Percentiles rank a stretch among this genome's conserved stretches.
Conservation (phyloP, 768 basidiomycete genomes). For the Suillus sp. region DNA sequence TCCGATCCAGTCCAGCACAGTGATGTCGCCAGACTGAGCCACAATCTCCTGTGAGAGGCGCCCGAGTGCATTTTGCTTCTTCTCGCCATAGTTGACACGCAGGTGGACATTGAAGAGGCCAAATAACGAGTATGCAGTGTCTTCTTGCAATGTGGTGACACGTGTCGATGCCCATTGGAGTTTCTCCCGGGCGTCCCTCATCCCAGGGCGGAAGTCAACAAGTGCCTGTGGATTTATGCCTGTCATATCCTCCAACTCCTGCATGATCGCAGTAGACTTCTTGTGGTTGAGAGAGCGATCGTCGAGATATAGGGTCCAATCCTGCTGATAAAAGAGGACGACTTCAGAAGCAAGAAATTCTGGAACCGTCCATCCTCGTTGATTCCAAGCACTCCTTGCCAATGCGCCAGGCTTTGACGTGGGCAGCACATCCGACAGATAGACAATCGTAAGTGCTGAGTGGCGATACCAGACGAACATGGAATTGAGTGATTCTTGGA, state of each 20-base stretch:
- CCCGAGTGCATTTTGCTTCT: constrained; percentile 8
- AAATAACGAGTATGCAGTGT: background rate
- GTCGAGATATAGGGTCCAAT: background rate
- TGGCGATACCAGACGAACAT: too few species aligned
- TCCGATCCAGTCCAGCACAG: constrained; percentile 10
- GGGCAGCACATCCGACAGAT: background rate
- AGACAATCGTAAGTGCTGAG: too few species aligned
- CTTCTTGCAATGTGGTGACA: too few species aligned
- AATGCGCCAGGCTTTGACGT: background rate
- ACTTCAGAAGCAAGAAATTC: background rate
- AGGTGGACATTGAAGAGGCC: constrained; percentile 10
- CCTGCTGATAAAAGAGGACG: background rate
- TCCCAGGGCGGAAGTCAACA: too few species aligned
- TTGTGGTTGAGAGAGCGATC: background rate
- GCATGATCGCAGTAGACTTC: background rate
- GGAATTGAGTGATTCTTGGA: too few species aligned
- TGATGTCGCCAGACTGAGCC: constrained; percentile 5
- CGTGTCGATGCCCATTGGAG: too few species aligned
- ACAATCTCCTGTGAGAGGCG: constrained; percentile 8
- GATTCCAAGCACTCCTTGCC: background rate
- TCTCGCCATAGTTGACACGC: constrained; percentile 18
- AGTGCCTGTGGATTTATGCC: background rate
- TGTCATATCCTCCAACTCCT: background rate
- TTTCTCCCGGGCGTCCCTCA: too few species aligned
- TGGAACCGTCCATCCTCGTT: background rate